Conservation (phyloP, 2,329 filamentous ascomycete species). For the Chaetomiaceae sp. region DNA sequence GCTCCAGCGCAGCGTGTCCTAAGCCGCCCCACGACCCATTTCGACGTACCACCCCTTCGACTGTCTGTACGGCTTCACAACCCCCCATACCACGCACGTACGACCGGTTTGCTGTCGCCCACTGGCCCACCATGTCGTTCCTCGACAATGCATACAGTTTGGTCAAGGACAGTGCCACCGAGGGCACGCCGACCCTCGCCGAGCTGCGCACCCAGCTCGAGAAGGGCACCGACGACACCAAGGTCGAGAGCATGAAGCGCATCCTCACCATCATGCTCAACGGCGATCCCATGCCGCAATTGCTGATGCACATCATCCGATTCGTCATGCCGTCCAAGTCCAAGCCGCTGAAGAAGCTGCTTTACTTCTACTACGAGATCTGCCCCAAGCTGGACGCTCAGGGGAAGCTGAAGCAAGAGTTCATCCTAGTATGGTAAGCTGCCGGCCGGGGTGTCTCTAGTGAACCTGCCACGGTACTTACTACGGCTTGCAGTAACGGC, state of each 20-base stretch:
- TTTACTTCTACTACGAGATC: slow-evolving; percentile 99
- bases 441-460: neutral
- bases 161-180: slow-evolving; percentile 93
- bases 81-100: neutral
- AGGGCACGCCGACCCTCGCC: slow-evolving; percentile 73
- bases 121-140: slow-evolving; percentile 71
- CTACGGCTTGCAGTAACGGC: slow-evolving; percentile 64
- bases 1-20: slow-evolving; percentile 6
- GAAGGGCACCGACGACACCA: slow-evolving; percentile 87
- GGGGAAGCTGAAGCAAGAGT: slow-evolving; percentile 98
- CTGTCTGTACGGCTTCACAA: no score
- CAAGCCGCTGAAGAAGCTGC: slow-evolving; percentile 92
- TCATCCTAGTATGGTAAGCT: slow-evolving; percentile 91
- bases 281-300: slow-evolving; percentile 87
- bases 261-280: slow-evolving; percentile 97
- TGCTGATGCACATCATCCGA: slow-evolving; percentile 99
- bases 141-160: slow-evolving; percentile 93
- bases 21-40: slow-evolving; percentile 12
- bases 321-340: slow-evolving; percentile 99
- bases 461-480: slow-evolving; percentile 21
- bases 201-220: slow-evolving; percentile 91
- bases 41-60: no score
- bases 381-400: slow-evolving; percentile 89
- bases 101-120: slow-evolving; percentile 16
- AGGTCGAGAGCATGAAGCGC: slow-evolving; percentile 93